Evolutionary conservation across 192 early-diverging fungal species (phyloP), one percentile per base, ranked within the genome.

Genomic region (Diversispora eburnea): DNA sequence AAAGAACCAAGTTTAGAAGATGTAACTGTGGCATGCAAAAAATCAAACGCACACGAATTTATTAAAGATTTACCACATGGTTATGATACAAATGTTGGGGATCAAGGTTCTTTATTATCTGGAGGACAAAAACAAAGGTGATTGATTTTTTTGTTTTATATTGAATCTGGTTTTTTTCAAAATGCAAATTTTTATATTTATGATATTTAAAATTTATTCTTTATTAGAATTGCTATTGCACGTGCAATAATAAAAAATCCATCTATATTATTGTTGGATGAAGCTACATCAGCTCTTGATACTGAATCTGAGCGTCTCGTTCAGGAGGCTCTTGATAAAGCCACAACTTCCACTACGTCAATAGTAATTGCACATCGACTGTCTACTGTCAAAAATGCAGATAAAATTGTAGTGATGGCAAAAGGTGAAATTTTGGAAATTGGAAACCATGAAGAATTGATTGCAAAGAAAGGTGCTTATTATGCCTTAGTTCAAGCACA

Each of bases 81-180:
- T n/a, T 94, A 96, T 84, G 88, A 96, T 65, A 95, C 95, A 0
- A 75, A 89, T 73, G 94, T 96, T 45, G 97, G 97, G 61, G 94
- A 97, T 77, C 79, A 85, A 46, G 92, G 91, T 13, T 82, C 92
- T 39, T 72, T 85, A 75, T 75, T 96, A 2, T 91, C 89, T 20
- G 95, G 93, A 45, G 94, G 94, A 47, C 94, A 96, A 81, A 95
- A 95, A 78, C 95, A 94, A 78, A 90, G 93, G 25, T 33, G 2
- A 33, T 33, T 33, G 0, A 0, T 33, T 33, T 33, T 33, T 33
- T 33, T 33, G 25, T 33, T 33, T 33, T 33, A 33, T 33, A 33
- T 33, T 33, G 25, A 33, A 33, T 33, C 25, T 33, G 25, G 25
- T 33, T 1, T 33, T 2, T 52, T 13, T 13, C 8, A 52, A 33